phyloP scores from a whole-genome alignment of 345 rosid species.

The Hibiscus trionum region DNA sequence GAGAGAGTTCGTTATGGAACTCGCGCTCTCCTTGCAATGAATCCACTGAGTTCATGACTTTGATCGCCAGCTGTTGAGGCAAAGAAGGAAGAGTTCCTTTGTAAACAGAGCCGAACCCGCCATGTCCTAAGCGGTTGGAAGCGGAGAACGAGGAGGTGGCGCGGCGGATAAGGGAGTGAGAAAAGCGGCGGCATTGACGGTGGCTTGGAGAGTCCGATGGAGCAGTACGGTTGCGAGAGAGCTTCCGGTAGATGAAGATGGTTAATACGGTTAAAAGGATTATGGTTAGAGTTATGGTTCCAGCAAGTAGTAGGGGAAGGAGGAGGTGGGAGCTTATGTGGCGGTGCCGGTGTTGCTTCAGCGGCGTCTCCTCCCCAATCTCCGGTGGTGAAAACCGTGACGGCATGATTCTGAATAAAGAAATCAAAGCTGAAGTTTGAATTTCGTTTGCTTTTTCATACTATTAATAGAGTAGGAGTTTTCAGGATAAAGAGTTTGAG shows the following conservation, averaged over 20 bases:
- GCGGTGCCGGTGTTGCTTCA: conserved; percentile 12
- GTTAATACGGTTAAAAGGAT: conserved; percentile 32
- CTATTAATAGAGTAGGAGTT: too few relatives aligned
- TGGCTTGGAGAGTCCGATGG: conserved; percentile 62
- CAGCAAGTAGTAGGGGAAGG: conserved; percentile 31
- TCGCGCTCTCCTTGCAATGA: conserved; percentile 70
- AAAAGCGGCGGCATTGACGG: conserved; percentile 59
- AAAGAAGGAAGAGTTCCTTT: conserved; percentile 42
- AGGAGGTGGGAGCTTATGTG: conserved; percentile 17
- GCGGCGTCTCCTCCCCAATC: conserved; percentile 11
- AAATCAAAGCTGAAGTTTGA: conserved; percentile 4
- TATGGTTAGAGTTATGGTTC: conserved; percentile 26
- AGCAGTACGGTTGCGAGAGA: conserved; percentile 65
- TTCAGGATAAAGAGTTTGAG: too few relatives aligned
- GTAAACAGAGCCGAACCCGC: conserved; percentile 77
- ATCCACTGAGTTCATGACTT: conserved; percentile 48
- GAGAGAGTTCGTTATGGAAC: conserved; percentile 71
- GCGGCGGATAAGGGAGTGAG: conserved; percentile 67
- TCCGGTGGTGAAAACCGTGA: conserved; percentile 34
- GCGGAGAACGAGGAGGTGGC: conserved; percentile 68
- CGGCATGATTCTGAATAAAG: conserved; percentile 36
- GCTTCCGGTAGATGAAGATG: conserved; percentile 55
- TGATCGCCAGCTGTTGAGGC: conserved; percentile 49
- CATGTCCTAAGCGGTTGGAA: conserved; percentile 82
- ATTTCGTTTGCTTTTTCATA: conserved; percentile 7